These are phyloP conservation scores for Wickerhamomyces queroliae DNA, from an alignment of 805 yeast species.

Conservation along the genomic window DNA sequence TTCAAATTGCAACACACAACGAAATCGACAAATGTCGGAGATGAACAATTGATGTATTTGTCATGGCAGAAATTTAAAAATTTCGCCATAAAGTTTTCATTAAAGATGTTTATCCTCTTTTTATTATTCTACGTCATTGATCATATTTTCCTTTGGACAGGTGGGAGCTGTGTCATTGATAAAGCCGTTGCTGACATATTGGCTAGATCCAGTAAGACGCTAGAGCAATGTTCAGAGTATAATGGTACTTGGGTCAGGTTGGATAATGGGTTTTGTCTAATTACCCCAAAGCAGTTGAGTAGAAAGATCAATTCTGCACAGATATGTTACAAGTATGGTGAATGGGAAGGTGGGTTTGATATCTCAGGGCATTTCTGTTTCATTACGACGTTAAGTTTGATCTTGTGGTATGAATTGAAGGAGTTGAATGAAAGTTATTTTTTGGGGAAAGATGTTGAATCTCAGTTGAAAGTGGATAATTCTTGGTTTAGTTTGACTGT, in stretches of 20 bases:
- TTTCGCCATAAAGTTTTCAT: slow-evolving; percentile 19
- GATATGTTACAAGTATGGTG: slow-evolving; percentile 26
- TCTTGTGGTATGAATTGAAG: slow-evolving; percentile 31
- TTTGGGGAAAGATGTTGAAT: slow-evolving; percentile 1
- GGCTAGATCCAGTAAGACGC: slow-evolving; percentile 1
- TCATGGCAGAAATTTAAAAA: slow-evolving; percentile 10
- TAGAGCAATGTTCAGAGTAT: slow-evolving; percentile 8
- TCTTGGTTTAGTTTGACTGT: slow-evolving; percentile 7
- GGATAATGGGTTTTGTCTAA: slow-evolving; percentile 8
- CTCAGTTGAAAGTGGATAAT: not conserved
- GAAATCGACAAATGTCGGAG: not conserved
- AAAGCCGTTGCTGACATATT: slow-evolving; percentile 7
- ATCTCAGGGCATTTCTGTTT: slow-evolving; percentile 49
- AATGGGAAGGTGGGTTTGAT: slow-evolving; percentile 48
- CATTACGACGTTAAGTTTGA: slow-evolving; percentile 34
- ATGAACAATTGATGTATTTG: not conserved
- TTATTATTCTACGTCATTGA: slow-evolving; percentile 26
- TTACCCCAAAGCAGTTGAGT: slow-evolving; percentile 9
- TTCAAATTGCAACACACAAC: not conserved
- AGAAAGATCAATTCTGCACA: slow-evolving; percentile 24
- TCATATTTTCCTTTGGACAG: slow-evolving; percentile 24
- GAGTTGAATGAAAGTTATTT: slow-evolving; percentile 6
- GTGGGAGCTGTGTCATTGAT: slow-evolving; percentile 25
- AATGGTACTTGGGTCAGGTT: slow-evolving; percentile 18
- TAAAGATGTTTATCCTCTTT: slow-evolving; percentile 20